Conservation (phyloP, 2,329 filamentous ascomycete genomes). For the Fusarium oxysporum region DNA sequence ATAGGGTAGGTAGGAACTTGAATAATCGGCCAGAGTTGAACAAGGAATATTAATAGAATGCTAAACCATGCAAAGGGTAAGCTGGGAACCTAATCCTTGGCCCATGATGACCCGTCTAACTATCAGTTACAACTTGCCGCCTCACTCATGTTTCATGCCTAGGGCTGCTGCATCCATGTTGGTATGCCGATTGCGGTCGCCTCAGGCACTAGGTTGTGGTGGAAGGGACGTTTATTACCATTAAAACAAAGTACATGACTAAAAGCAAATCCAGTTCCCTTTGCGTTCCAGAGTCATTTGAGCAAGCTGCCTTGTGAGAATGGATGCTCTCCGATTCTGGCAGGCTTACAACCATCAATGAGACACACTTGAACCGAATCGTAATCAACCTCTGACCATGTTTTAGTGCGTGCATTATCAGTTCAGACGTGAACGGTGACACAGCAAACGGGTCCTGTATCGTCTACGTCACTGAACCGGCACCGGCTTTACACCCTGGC, state of each 20-base stretch:
- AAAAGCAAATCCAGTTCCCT: neutral
- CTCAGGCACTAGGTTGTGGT: neutral
- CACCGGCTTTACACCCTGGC: slow-evolving; percentile 1
- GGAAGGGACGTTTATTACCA: neutral
- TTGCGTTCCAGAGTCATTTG: neutral
- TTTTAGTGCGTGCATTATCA: slow-evolving; percentile 38
- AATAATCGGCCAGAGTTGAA: neutral
- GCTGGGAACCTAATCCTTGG: neutral
- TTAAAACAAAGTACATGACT: neutral
- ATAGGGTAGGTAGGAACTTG: neutral
- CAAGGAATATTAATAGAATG: neutral
- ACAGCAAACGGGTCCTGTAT: slow-evolving; percentile 2
- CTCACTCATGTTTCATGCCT: slow-evolving; percentile 25
- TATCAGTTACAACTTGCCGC: neutral
- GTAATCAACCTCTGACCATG: slow-evolving; percentile 23
- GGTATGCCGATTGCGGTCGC: neutral
- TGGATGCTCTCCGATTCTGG: neutral
- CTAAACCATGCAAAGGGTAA: neutral
- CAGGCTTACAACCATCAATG: neutral
- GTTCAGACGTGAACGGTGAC: slow-evolving; percentile 22
- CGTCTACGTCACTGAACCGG: slow-evolving; percentile 29
- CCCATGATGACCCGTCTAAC: neutral
- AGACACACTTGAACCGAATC: slow-evolving; percentile 5
- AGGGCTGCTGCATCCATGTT: neutral
- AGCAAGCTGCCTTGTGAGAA: neutral